A percentile compares a stretch with the other conserved stretches of the same genome.
phyloP scores from a whole-genome alignment of 257 asterid species.

The Plantago major region DNA sequence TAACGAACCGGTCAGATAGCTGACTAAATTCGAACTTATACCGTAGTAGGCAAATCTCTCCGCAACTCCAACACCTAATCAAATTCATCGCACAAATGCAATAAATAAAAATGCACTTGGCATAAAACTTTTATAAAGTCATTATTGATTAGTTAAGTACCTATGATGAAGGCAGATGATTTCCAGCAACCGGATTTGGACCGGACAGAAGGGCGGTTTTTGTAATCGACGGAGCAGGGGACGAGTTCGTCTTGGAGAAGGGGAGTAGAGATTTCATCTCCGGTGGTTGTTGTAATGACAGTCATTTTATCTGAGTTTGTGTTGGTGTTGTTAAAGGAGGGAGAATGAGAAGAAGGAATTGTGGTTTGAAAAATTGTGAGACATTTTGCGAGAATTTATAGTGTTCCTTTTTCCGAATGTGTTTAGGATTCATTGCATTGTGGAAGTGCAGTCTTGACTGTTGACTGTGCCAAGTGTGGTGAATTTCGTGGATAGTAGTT shows the following conservation, averaged over 20 bases:
- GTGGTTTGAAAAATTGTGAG: too few relatives aligned
- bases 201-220: constrained; percentile 5
- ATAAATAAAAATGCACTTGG: background rate
- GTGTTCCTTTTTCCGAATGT: too few relatives aligned
- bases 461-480: too few relatives aligned
- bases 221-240: constrained; percentile 1
- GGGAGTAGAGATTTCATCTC: background rate
- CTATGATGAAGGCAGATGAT: constrained; percentile 2
- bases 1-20: constrained; percentile 19
- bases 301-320: too few relatives aligned
- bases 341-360: too few relatives aligned
- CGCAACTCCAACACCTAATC: constrained; percentile 16
- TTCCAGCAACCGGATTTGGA: constrained; percentile 19
- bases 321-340: too few relatives aligned
- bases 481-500: too few relatives aligned
- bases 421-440: too few relatives aligned
- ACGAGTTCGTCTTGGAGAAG: background rate
- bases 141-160: background rate
- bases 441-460: too few relatives aligned
- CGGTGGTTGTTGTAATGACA: background rate
- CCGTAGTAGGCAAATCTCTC: constrained; percentile 16
- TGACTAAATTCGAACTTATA: constrained; percentile 17
- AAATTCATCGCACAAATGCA: background rate
- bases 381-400: too few relatives aligned
- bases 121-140: background rate